These are phyloP conservation scores for Dittrichia graveolens DNA, from an alignment of 129 eudicot species.

Conservation along the genomic window DNA sequence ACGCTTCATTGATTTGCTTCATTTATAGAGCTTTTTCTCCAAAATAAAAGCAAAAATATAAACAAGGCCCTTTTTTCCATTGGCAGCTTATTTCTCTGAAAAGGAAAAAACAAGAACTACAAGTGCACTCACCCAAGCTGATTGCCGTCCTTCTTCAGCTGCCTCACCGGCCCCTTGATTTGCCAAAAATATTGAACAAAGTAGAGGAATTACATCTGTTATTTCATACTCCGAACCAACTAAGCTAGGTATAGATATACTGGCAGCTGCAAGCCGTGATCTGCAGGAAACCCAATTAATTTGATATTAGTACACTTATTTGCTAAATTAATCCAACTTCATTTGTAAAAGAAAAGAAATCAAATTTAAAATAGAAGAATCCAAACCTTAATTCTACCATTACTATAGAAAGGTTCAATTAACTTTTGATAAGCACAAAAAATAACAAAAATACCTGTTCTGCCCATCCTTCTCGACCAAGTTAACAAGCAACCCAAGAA, in stretches of 20 bases:
- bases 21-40: too few species aligned
- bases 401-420: too few species aligned
- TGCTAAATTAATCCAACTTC: not conserved
- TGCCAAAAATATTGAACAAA: conserved; percentile 90
- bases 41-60: too few species aligned
- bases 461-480: conserved; percentile 82
- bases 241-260: conserved; percentile 53
- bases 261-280: conserved; percentile 80
- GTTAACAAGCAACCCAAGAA: conserved; percentile 90
- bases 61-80: not conserved
- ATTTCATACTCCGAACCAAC: conserved; percentile 43
- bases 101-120: not conserved
- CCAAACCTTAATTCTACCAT: not conserved
- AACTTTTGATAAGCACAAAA: not conserved
- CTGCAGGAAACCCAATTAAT: conserved; percentile 37
- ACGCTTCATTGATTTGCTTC: too few species aligned
- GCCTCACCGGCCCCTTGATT: conserved; percentile 92
- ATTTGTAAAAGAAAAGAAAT: not conserved
- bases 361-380: not conserved
- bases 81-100: not conserved
- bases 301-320: not conserved
- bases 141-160: conserved; percentile 73
- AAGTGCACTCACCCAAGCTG: conserved; percentile 58
- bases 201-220: conserved; percentile 60
- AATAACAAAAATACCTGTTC: conserved; percentile 55